Evolutionary conservation across 768 basidiomycete genomes (phyloP), one percentile per base, ranked within the genome.

Genomic region (Tubosaeta brunneosetosa): DNA sequence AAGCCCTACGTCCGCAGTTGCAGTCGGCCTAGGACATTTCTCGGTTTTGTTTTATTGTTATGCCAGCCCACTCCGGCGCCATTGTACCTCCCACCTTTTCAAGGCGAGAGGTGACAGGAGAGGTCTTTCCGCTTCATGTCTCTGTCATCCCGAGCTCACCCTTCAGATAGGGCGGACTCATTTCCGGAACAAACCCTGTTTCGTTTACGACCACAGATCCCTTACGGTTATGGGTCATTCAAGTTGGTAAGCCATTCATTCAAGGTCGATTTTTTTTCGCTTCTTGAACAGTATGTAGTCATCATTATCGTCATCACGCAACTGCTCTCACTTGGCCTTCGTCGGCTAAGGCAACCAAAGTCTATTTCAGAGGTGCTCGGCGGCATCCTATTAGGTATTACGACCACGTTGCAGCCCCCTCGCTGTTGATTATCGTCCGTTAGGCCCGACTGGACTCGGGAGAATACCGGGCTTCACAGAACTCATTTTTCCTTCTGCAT

Each of bases 401-500:
- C 58, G 11, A 17, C 27, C 4, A 85, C 83, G 71, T 66, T 62
- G 61, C 57, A 17, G 3, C 32, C 10, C 38, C n/a, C 7, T 11
- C 27, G 7, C 2, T 16, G 47, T 26, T 47, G 3, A 9, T 27
- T 19, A 2, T 10, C 48, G 25, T 34, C 34, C 9, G 13, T 13
- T 12, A 69, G 66, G 66, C 13, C 77, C 78, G 5, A 85, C 84
- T 16, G 77, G 78, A 5, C 75, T 84, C 52, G 89, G 94, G 19
- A 82, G 86, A 19, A 91, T 97, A 52, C 93, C 93, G 0, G 86
- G 86, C 6, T 98, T 98, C 71, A 85, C 91, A 0, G 49, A 86
- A 41, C 83, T 85, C 64, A 83, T 97, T 51, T 97, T 98, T 67
- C 93, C 94, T 0, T 2, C 66, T 0, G 72, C 73, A 0, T 92